These are phyloP conservation scores for Amylostereum chailletii DNA, from an alignment of 1,284 basidiomycete genomes.

Conservation along the genomic window DNA sequence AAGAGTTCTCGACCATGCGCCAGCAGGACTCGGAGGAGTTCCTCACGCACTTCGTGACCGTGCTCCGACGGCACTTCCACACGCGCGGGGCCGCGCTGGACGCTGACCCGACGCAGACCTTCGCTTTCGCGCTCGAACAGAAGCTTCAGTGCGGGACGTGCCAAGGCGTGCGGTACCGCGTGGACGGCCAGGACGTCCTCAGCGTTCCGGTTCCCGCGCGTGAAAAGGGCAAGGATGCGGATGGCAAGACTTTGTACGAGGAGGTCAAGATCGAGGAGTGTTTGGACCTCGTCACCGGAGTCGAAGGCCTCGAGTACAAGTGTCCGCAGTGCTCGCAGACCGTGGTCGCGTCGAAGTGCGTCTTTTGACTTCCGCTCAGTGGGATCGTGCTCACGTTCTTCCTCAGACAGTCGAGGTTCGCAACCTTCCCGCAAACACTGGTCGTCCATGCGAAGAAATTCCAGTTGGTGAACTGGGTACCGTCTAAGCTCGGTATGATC, in stretches of 20 bases:
- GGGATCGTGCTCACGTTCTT: not conserved
- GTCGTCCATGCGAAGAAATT: constrained; percentile 93
- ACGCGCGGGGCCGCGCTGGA: constrained; percentile 22
- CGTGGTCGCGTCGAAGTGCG: constrained; percentile 57
- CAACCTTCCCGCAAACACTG: constrained; percentile 84
- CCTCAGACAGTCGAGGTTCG: constrained; percentile 63
- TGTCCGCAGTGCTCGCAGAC: constrained; percentile 56
- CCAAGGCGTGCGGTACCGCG: constrained; percentile 80
- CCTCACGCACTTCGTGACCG: constrained; percentile 71
- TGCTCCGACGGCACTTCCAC: constrained; percentile 60
- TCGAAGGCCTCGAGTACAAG: constrained; percentile 67
- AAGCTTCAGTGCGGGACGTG: constrained; percentile 80
- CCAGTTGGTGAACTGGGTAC: constrained; percentile 96
- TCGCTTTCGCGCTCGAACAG: constrained; percentile 83
- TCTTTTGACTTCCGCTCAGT: not conserved
- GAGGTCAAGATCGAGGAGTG: constrained; percentile 66
- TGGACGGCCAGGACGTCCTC: constrained; percentile 72
- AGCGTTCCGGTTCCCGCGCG: constrained; percentile 74
- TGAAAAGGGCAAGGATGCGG: constrained; percentile 41
- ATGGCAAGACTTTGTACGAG: constrained; percentile 61
- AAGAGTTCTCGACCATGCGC: constrained; percentile 93
- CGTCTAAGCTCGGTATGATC: constrained; percentile 78
- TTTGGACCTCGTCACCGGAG: constrained; percentile 56
- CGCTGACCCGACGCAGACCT: constrained; percentile 64
- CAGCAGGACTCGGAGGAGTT: constrained; percentile 99